These are phyloP conservation scores for Cladosporium sp. DNA, from an alignment of 2,329 filamentous ascomycete genomes.

Conservation along the genomic window DNA sequence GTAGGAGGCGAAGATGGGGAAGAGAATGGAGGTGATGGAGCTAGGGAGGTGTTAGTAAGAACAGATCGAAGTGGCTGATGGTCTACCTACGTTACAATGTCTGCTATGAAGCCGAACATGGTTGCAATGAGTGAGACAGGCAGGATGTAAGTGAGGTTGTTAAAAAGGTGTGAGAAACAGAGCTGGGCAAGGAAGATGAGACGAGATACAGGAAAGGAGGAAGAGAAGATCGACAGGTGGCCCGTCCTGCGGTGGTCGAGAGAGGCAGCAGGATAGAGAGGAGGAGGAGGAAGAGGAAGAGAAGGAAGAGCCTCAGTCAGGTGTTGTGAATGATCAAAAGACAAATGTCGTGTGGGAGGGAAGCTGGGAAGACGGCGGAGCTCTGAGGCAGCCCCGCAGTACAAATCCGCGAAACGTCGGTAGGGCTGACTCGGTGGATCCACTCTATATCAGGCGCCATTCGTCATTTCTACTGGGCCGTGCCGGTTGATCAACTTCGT, in stretches of 20 bases:
- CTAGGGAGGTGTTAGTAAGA: constrained; percentile 43
- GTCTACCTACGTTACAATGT: constrained; percentile 67
- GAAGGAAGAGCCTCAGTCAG: background rate
- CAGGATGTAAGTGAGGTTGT: too few species aligned
- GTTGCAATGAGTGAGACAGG: background rate
- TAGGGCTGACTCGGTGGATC: too few species aligned
- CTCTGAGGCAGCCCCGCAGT: too few species aligned
- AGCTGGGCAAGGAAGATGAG: too few species aligned
- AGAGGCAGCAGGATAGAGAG: constrained; percentile 7
- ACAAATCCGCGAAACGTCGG: too few species aligned
- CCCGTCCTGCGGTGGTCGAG: background rate
- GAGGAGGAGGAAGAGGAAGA: background rate
- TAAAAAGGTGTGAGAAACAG: background rate
- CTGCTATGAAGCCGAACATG: constrained; percentile 59
- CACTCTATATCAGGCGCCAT: too few species aligned
- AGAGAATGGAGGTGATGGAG: constrained; percentile 82
- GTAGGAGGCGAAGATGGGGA: constrained; percentile 95
- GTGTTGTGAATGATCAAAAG: constrained; percentile 2
- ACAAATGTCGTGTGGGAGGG: background rate
- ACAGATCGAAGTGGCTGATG: constrained; percentile 10
- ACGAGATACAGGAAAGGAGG: too few species aligned
- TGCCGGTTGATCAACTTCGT: too few species aligned
- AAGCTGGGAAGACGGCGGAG: too few species aligned
- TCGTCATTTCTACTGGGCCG: too few species aligned
- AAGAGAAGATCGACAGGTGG: background rate